These are phyloP conservation scores for Claviceps cyperi DNA, from an alignment of 2,329 filamentous ascomycete genomes.

Conservation along the genomic window DNA sequence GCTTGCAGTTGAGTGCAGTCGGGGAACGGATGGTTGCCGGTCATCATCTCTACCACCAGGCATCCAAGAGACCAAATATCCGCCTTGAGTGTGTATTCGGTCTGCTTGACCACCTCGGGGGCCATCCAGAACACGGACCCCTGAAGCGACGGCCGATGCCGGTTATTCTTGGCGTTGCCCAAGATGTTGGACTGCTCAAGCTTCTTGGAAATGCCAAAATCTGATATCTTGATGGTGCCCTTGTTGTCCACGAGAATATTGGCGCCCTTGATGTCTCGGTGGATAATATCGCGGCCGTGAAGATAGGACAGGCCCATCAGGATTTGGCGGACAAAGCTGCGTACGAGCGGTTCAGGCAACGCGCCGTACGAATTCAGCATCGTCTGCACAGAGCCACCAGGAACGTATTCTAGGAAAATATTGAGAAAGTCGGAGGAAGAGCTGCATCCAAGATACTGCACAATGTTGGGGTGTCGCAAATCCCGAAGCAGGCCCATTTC, in stretches of 20 bases:
- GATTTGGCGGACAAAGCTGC: slow-evolving; percentile 95
- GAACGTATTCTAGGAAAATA: slow-evolving; percentile 99
- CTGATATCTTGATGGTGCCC: slow-evolving; percentile 96
- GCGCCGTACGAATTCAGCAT: slow-evolving; percentile 99
- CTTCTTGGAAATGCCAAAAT: slow-evolving; percentile 98
- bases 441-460: slow-evolving; percentile 92
- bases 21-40: slow-evolving; percentile 87
- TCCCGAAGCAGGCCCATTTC: slow-evolving; percentile 91
- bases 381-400: slow-evolving; percentile 89
- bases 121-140: slow-evolving; percentile 99
- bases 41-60: slow-evolving; percentile 98
- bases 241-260: slow-evolving; percentile 99
- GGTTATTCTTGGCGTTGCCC: slow-evolving; percentile 50
- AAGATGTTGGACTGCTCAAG: slow-evolving; percentile 83
- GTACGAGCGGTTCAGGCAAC: slow-evolving; percentile 79
- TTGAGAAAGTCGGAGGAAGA: slow-evolving; percentile 85
- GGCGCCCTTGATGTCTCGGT: slow-evolving; percentile 96
- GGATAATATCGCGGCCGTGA: slow-evolving; percentile 89
- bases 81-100: slow-evolving; percentile 92
- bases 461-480: slow-evolving; percentile 90
- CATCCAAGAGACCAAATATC: slow-evolving; percentile 98
- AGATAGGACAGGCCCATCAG: slow-evolving; percentile 84
- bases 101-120: slow-evolving; percentile 94
- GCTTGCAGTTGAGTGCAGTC: slow-evolving; percentile 95
- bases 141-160: slow-evolving; percentile 67